phyloP scores from a whole-genome alignment of 164 flowering plant genomes.

The Berberis thunbergii region DNA sequence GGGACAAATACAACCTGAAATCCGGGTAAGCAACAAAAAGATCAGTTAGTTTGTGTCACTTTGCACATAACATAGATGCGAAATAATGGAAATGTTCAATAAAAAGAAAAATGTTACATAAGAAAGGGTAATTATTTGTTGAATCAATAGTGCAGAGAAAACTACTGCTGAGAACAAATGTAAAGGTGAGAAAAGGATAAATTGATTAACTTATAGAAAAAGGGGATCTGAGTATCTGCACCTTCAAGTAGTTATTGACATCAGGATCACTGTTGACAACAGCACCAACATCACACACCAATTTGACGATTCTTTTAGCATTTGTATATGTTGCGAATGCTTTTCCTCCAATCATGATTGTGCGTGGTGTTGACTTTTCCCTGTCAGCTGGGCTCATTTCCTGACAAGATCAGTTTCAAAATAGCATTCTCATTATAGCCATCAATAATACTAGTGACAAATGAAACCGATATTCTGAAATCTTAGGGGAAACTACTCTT shows the following conservation, averaged over 20 bases:
- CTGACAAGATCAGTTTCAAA: conserved; percentile 25
- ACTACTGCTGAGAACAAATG: too few relatives aligned
- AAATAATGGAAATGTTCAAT: too few relatives aligned
- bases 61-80: too few relatives aligned
- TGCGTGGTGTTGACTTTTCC: conserved; percentile 67
- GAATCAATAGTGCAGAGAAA: too few relatives aligned
- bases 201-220: background rate
- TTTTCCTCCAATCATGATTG: conserved; percentile 95
- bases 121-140: too few relatives aligned
- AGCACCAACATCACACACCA: conserved; percentile 88
- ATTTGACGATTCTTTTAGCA: conserved; percentile 93
- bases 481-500: too few relatives aligned
- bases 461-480: background rate
- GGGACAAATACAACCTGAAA: conserved; percentile 93
- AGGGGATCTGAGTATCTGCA: conserved; percentile 8
- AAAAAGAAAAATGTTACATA: too few relatives aligned
- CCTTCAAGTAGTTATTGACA: conserved; percentile 79
- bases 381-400: conserved; percentile 85
- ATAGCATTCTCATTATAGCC: background rate
- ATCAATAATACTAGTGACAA: background rate
- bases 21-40: background rate
- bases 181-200: background rate
- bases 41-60: background rate
- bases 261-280: conserved; percentile 91
- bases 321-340: conserved; percentile 97